These are phyloP conservation scores for Colletotrichum spaethianum DNA, from an alignment of 2,329 filamentous ascomycete genomes.

Conservation along the genomic window DNA sequence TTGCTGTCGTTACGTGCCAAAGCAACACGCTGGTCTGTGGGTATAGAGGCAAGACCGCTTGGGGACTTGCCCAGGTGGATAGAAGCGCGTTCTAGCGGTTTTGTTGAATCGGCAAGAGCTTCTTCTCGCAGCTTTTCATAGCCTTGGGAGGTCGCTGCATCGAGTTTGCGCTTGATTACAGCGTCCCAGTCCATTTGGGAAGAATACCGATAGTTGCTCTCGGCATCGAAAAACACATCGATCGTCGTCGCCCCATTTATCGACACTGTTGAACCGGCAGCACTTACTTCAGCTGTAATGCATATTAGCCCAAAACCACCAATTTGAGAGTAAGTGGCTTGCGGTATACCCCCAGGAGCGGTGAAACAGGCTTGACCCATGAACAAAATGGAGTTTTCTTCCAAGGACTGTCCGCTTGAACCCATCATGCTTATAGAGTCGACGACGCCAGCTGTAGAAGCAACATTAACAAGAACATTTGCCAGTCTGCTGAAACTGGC, in stretches of 20 bases:
- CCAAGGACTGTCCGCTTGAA: constrained; percentile 43
- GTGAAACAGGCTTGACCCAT: constrained; percentile 40
- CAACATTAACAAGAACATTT: constrained; percentile 40
- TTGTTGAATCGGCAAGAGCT: constrained; percentile 44
- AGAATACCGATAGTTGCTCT: constrained; percentile 46
- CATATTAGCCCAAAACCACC: constrained; percentile 8
- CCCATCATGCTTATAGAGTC: constrained; percentile 45
- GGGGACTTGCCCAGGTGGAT: constrained; percentile 42
- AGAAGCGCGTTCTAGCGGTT: constrained; percentile 43
- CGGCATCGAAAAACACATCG: constrained; percentile 47
- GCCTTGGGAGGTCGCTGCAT: constrained; percentile 39
- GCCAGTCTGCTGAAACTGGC: constrained; percentile 44
- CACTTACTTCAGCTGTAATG: not conserved
- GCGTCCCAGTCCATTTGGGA: constrained; percentile 43
- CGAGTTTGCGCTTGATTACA: constrained; percentile 45
- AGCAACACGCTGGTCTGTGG: constrained; percentile 29
- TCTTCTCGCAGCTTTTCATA: constrained; percentile 42
- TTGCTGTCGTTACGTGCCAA: constrained; percentile 38
- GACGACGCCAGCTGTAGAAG: constrained; percentile 38
- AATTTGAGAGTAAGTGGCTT: not conserved
- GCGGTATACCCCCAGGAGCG: constrained; percentile 42
- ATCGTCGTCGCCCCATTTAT: constrained; percentile 44
- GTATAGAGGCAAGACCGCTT: constrained; percentile 12
- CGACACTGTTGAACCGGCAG: constrained; percentile 19
- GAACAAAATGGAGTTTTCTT: constrained; percentile 44